phyloP scores from a whole-genome alignment of 2,329 filamentous ascomycete genomes.

The Cladosporium oxysporum region DNA sequence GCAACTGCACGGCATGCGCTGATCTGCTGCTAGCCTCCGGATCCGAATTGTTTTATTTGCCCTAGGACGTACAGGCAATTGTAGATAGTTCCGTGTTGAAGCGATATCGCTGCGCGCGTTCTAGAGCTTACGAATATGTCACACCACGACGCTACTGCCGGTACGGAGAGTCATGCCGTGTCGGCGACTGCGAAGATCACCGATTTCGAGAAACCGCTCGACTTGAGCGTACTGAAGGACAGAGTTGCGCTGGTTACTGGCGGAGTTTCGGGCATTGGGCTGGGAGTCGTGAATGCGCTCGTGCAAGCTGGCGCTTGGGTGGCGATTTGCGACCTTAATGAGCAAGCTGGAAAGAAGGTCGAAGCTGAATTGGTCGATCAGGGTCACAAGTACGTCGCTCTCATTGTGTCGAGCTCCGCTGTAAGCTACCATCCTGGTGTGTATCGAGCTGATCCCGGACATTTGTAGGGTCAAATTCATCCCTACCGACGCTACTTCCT shows the following conservation, averaged over 20 bases:
- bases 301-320: slow-evolving; percentile 35
- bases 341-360: slow-evolving; percentile 12
- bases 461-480: slow-evolving; percentile 33
- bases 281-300: slow-evolving; percentile 27
- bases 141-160: neutral
- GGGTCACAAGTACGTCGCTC: slow-evolving; percentile 10
- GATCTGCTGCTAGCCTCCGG: neutral
- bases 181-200: slow-evolving; percentile 18
- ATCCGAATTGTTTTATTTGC: neutral
- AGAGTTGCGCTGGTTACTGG: slow-evolving; percentile 34
- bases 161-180: neutral
- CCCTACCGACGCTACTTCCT: slow-evolving; percentile 32
- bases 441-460: neutral
- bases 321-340: slow-evolving; percentile 32
- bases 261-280: slow-evolving; percentile 33
- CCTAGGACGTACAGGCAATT: neutral
- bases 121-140: neutral
- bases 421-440: neutral
- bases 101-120: neutral
- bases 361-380: slow-evolving; percentile 20
- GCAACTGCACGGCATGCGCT: neutral
- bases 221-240: slow-evolving; percentile 26
- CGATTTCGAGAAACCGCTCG: slow-evolving; percentile 28
- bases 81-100: neutral
- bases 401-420: neutral